Base-by-base conservation (phyloP, 495 filamentous ascomycete genomes). In the Tuber magnatum region DNA sequence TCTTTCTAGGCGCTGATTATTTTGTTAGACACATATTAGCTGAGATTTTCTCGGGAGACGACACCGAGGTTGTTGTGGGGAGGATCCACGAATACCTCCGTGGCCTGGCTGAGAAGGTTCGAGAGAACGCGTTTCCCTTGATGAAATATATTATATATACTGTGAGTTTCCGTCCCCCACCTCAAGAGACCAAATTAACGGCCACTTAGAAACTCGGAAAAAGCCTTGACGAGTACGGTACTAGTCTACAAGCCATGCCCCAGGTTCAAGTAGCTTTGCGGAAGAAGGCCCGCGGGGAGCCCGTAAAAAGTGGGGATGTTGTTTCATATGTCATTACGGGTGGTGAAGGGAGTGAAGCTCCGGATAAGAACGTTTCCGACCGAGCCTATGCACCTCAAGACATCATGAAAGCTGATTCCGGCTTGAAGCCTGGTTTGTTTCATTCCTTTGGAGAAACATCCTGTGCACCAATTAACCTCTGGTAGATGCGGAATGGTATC, bases 71-170 rank as follows among this genome's bases (percentile, higher is more conserved):
- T 35, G 92, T 96, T 9, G 90, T 99, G 73, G 90, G 91, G 83
- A 92, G 92, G 76, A 91, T 98, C 73, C 95, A 99, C 83, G 93
- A 97, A 68, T 93, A 98, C 82, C 89, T 99, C 72, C 90, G 92
- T 39, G 90, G 94, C 51, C 88, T 97, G 5, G 86, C 93, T 5
- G 85, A 85, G 78, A 92, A 93, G 84, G 96, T 99, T 93, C 90
- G 93, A 75, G 90, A 90, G 70, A 89, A 88, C 75, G 82, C 85
- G 16, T 86, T 98, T 75, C 91, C 92, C 0, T 84, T 88, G 24
- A 88, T 89, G 70, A 97, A 97, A 87, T 98, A 97, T 84, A 94
- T 93, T 77, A 98, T 99, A 83, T 96, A 92, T 84, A 98, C 95
- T 24, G 88, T 89, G 85, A 71, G 86, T 82, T 40, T 46, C 39